These are phyloP conservation scores for Kwoniella dendrophila DNA, from an alignment of 768 basidiomycete genomes.

Conservation along the genomic window DNA sequence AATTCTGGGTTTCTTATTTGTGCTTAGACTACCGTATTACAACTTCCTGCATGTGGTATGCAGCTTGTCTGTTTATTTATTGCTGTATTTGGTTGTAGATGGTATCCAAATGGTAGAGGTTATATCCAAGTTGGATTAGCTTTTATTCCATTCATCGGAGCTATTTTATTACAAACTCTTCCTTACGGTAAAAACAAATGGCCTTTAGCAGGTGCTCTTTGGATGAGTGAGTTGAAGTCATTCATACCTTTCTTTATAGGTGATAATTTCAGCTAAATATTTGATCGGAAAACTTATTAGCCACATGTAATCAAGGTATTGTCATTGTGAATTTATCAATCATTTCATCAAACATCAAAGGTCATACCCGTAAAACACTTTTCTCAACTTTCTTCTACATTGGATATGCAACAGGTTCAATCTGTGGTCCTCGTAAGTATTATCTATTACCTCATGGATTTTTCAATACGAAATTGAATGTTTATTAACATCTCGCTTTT, in stretches of 20 bases:
- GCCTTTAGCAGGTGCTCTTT: conserved; percentile 27
- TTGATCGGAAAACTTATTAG: conserved; percentile 1
- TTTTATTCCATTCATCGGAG: conserved; percentile 31
- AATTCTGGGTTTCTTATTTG: too few species aligned
- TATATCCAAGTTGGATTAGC: conserved; percentile 27
- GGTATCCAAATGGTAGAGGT: conserved; percentile 28
- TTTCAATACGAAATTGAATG: too few species aligned
- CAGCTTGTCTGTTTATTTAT: conserved; percentile 23
- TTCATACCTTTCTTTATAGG: not conserved
- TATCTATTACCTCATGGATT: not conserved
- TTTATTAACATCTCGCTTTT: too few species aligned
- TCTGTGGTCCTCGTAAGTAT: conserved; percentile 17
- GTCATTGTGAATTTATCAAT: conserved; percentile 34
- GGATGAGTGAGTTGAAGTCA: conserved; percentile 14
- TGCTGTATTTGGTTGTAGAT: conserved; percentile 12
- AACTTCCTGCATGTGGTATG: conserved; percentile 28
- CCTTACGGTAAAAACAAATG: conserved; percentile 29
- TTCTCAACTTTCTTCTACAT: conserved; percentile 25
- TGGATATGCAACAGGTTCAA: conserved; percentile 20
- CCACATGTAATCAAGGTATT: conserved; percentile 29
- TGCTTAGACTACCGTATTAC: conserved; percentile 32
- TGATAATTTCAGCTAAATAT: too few species aligned
- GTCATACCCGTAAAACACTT: conserved; percentile 36
- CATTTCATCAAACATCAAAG: conserved; percentile 38
- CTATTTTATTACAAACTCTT: conserved; percentile 27